These are phyloP conservation scores for Boletus sensibilis DNA, from an alignment of 768 basidiomycete species.

Conservation along the genomic window DNA sequence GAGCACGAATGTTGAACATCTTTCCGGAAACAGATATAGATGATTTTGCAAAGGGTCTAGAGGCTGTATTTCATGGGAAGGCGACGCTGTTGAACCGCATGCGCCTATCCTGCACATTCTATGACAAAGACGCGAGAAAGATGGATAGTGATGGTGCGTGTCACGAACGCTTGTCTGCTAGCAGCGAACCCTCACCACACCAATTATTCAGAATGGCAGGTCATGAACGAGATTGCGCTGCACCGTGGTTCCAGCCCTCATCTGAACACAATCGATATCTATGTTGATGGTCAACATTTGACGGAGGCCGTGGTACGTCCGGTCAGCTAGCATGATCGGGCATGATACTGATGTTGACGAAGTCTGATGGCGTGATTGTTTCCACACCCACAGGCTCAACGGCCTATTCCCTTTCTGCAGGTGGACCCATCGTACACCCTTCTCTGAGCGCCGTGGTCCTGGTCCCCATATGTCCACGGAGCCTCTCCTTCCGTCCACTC, in stretches of 20 bases:
- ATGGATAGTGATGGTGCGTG: slow-evolving; percentile 61
- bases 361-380: slow-evolving; percentile 93
- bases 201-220: slow-evolving; percentile 72
- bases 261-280: slow-evolving; percentile 90
- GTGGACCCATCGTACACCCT: slow-evolving; percentile 95
- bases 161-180: neutral
- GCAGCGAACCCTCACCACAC: neutral
- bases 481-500: slow-evolving; percentile 87
- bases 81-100: slow-evolving; percentile 85
- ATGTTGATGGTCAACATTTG: slow-evolving; percentile 90
- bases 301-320: slow-evolving; percentile 89
- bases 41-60: slow-evolving; percentile 76
- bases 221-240: slow-evolving; percentile 94
- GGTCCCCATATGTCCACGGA: slow-evolving; percentile 94
- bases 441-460: slow-evolving; percentile 86
- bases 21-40: slow-evolving; percentile 67
- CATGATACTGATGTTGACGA: slow-evolving; percentile 13
- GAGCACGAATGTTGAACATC: neutral
- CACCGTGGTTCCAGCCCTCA: slow-evolving; percentile 92
- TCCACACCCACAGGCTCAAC: slow-evolving; percentile 97
- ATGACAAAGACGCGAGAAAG: slow-evolving; percentile 55
- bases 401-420: slow-evolving; percentile 92
- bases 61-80: slow-evolving; percentile 75
- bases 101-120: slow-evolving; percentile 83
- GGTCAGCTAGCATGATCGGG: slow-evolving; percentile 4